Conservation (phyloP, 805 yeast genomes). For the Ogataea paradorogensis region DNA sequence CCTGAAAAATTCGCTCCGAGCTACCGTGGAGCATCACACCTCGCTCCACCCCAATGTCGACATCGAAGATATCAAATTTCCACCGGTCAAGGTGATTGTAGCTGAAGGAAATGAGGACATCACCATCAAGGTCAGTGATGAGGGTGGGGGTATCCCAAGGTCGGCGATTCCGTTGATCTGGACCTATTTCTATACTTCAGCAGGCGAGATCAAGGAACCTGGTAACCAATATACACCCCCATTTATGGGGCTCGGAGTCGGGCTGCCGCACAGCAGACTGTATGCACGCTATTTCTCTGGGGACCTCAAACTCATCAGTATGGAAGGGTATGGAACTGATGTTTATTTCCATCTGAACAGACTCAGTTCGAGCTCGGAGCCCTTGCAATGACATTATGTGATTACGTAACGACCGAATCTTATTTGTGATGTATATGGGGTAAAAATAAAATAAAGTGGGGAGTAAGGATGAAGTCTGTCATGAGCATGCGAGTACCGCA, state of each 20-base stretch:
- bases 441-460: slow-evolving; percentile 5
- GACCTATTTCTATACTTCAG: slow-evolving; percentile 91
- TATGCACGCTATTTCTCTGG: slow-evolving; percentile 92
- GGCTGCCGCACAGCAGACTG: slow-evolving; percentile 79
- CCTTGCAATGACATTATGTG: slow-evolving; percentile 41
- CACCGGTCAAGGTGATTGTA: slow-evolving; percentile 82
- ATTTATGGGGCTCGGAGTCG: slow-evolving; percentile 93
- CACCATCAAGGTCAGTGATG: slow-evolving; percentile 86
- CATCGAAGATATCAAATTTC: slow-evolving; percentile 66
- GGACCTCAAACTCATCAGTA: slow-evolving; percentile 77
- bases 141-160: slow-evolving; percentile 91
- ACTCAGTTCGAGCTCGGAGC: slow-evolving; percentile 70
- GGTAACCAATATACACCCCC: slow-evolving; percentile 61
- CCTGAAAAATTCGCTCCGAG: slow-evolving; percentile 80
- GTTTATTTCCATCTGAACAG: slow-evolving; percentile 84
- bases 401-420: slow-evolving; percentile 3
- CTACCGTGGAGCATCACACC: slow-evolving; percentile 80
- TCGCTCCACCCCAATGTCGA: slow-evolving; percentile 47
- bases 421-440: not conserved
- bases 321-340: slow-evolving; percentile 96
- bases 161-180: slow-evolving; percentile 80
- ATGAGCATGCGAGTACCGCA: not conserved
- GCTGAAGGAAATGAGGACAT: slow-evolving; percentile 89
- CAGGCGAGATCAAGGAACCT: slow-evolving; percentile 55
- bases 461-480: not conserved